phyloP scores from a whole-genome alignment of 768 basidiomycete genomes.

The Pleurotus eryngii region DNA sequence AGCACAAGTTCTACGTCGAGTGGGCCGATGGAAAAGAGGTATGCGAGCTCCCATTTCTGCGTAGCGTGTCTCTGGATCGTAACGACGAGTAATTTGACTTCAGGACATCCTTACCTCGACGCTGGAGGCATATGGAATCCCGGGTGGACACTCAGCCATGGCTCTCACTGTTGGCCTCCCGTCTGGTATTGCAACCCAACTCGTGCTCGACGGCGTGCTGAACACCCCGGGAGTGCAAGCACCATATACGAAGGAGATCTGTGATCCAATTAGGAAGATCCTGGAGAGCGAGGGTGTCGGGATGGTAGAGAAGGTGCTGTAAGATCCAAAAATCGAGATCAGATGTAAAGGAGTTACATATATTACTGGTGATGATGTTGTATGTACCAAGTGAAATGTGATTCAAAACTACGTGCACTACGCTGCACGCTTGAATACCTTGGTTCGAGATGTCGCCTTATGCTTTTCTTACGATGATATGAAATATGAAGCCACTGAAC shows the following conservation, averaged over 20 bases:
- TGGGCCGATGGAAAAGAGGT: slow-evolving; percentile 80
- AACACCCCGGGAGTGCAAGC: slow-evolving; percentile 75
- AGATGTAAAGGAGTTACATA: too few relatives aligned
- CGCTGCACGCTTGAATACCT: too few relatives aligned
- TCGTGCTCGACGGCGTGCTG: slow-evolving; percentile 85
- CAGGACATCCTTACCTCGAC: slow-evolving; percentile 89
- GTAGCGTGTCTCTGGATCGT: neutral
- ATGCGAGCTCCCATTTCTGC: slow-evolving; percentile 14
- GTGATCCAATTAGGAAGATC: slow-evolving; percentile 64
- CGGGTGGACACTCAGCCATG: slow-evolving; percentile 85
- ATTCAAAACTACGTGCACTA: too few relatives aligned
- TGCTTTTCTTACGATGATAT: too few relatives aligned
- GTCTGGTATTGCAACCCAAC: slow-evolving; percentile 92
- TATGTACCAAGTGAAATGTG: too few relatives aligned
- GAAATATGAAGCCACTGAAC: too few relatives aligned
- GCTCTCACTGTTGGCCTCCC: slow-evolving; percentile 89
- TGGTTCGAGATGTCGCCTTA: too few relatives aligned
- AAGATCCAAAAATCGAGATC: slow-evolving; percentile 5
- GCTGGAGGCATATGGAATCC: slow-evolving; percentile 82
- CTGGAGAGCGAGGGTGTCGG: slow-evolving; percentile 77
- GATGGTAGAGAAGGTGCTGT: slow-evolving; percentile 66
- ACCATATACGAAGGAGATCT: slow-evolving; percentile 85
- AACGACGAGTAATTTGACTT: neutral
- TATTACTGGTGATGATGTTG: too few relatives aligned
- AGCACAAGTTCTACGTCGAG: slow-evolving; percentile 95